A percentile compares a stretch with the other conserved stretches of the same genome.
Evolutionary conservation across 768 basidiomycete genomes (phyloP).

Genomic region (Xanthoconium purpureum): DNA sequence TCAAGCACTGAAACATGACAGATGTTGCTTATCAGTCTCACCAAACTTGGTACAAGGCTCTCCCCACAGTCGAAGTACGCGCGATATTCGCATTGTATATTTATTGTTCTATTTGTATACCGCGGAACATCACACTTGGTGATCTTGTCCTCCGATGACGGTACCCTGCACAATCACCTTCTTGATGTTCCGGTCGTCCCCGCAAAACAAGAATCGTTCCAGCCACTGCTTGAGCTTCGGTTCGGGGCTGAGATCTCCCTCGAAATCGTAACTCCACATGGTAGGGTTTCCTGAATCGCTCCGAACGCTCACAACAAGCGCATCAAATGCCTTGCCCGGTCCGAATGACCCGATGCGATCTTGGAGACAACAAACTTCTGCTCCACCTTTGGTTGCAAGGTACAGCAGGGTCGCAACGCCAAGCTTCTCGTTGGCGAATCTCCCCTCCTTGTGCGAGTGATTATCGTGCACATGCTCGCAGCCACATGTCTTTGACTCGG

Average conservation of each 20-base stretch:
- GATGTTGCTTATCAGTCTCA: neutral
- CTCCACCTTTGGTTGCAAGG: constrained; percentile 91
- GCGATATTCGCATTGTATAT: neutral
- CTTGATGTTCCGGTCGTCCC: constrained; percentile 81
- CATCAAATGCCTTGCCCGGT: constrained; percentile 87
- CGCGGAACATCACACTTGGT: constrained; percentile 15
- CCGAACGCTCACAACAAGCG: constrained; percentile 65
- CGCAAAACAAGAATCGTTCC: constrained; percentile 83
- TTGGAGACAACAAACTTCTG: constrained; percentile 72
- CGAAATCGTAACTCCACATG: constrained; percentile 46
- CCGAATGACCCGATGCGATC: constrained; percentile 72
- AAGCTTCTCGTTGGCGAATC: constrained; percentile 61
- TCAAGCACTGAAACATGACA: constrained; percentile 25
- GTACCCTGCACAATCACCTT: constrained; percentile 83
- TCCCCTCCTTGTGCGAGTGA: constrained; percentile 3
- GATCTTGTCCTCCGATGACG: constrained; percentile 66
- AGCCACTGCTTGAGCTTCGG: constrained; percentile 52
- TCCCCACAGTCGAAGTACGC: neutral
- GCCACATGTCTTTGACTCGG: constrained; percentile 12
- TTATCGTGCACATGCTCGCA: neutral
- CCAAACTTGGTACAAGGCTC: neutral
- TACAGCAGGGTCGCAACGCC: constrained; percentile 75
- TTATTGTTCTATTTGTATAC: neutral
- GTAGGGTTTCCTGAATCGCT: constrained; percentile 52
- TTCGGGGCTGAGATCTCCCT: constrained; percentile 32